phyloP scores from a whole-genome alignment of 1,139 yeast genomes.

The Diutina scorzettiae region DNA sequence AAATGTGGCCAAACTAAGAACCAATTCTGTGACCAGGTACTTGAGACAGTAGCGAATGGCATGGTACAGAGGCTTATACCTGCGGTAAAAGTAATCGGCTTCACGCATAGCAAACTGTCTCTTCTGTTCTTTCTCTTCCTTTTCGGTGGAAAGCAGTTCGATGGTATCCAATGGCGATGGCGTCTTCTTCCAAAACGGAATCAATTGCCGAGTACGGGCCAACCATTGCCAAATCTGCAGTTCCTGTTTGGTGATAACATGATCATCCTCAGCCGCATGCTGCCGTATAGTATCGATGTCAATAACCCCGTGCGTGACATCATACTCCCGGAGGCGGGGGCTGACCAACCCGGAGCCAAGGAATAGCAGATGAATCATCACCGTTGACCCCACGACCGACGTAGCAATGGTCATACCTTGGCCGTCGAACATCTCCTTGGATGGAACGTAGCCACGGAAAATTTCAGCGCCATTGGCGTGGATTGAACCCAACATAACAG shows the following conservation, averaged over 20 bases:
- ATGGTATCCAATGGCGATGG: neutral
- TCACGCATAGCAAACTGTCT: slow-evolving; percentile 16
- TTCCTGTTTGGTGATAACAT: neutral
- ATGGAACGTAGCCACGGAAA: slow-evolving; percentile 64
- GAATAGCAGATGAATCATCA: slow-evolving; percentile 71
- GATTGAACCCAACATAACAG: slow-evolving; percentile 35
- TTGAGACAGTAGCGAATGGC: slow-evolving; percentile 59
- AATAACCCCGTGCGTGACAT: slow-evolving; percentile 33
- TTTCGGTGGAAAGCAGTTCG: neutral
- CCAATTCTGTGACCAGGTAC: slow-evolving; percentile 54
- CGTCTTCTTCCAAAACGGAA: neutral
- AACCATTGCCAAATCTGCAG: neutral
- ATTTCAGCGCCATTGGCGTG: slow-evolving; percentile 31
- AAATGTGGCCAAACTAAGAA: slow-evolving; percentile 15
- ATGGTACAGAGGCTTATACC: slow-evolving; percentile 51
- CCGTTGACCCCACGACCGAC: slow-evolving; percentile 72
- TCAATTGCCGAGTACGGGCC: neutral
- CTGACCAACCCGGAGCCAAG: slow-evolving; percentile 69
- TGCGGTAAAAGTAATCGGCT: slow-evolving; percentile 20
- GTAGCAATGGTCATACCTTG: slow-evolving; percentile 64
- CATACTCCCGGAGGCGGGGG: slow-evolving; percentile 56
- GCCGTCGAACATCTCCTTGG: slow-evolving; percentile 46
- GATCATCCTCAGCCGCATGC: neutral
- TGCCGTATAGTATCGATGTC: slow-evolving; percentile 12
- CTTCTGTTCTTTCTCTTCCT: slow-evolving; percentile 10